Percentiles rank a stretch among this genome's conserved stretches.
Conservation (phyloP, 2,329 filamentous ascomycete species). For the Trichoderma asperellum region DNA sequence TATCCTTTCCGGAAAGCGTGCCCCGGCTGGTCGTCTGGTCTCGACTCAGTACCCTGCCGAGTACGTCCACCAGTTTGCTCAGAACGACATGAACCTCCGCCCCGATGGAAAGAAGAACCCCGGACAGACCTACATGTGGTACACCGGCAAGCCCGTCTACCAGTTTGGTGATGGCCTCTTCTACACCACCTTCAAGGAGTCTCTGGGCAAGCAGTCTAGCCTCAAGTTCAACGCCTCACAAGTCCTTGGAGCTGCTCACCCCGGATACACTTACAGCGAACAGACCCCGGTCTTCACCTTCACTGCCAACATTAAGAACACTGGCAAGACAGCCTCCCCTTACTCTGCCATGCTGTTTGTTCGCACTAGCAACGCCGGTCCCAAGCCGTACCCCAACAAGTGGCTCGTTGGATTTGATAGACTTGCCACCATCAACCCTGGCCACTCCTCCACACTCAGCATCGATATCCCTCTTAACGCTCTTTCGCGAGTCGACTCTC, state of each 20-base stretch:
- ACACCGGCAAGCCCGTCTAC: constrained; percentile 51
- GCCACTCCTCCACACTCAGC: constrained; percentile 34
- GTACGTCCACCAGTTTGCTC: constrained; percentile 54
- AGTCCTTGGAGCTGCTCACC: constrained; percentile 2
- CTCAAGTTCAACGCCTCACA: constrained; percentile 26
- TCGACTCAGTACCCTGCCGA: constrained; percentile 58
- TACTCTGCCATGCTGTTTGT: constrained; percentile 58
- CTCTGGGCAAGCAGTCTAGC: not conserved
- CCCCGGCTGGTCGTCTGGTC: constrained; percentile 57
- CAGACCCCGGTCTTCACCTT: constrained; percentile 12
- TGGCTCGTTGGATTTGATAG: constrained; percentile 55
- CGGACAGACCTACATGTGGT: constrained; percentile 63
- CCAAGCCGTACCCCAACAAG: constrained; percentile 56
- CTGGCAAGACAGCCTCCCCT: constrained; percentile 51
- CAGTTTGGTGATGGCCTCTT: constrained; percentile 59
- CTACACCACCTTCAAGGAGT: constrained; percentile 56
- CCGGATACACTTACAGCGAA: constrained; percentile 24
- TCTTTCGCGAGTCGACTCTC: constrained; percentile 53
- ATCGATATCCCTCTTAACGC: constrained; percentile 50
- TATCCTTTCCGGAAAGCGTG: constrained; percentile 53
- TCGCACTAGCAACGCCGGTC: constrained; percentile 48
- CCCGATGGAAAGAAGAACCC: constrained; percentile 49
- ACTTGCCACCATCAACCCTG: constrained; percentile 44
- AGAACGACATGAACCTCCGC: constrained; percentile 60
- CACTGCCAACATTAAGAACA: constrained; percentile 51